Base-by-base conservation (phyloP, 2,329 filamentous ascomycete species). In the Venturia carpophila region DNA sequence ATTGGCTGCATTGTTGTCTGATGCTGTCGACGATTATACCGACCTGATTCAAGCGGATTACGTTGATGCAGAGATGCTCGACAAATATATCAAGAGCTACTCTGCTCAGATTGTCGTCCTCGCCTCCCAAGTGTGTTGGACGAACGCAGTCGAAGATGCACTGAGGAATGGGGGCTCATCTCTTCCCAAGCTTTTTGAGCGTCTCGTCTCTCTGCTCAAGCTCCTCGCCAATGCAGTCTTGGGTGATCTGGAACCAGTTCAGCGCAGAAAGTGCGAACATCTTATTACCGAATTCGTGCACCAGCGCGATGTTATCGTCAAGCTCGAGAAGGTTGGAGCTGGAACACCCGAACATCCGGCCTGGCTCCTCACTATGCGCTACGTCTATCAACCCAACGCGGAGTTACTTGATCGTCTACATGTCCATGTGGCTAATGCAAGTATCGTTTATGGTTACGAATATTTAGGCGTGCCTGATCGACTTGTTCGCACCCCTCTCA, bases 281-380 rank as follows among this genome's bases (percentile, higher is more conserved):
- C 84, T 99, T 69, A 99, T 99, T 73, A 99, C 95, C 0, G 95
- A 99, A 75, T 97, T 94, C 73, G 94, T 99, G 17, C 94, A 99
- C 74, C 95, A 99, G 76, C 89, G 94, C 67, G 94, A 99, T 75
- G 85, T 89, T 21, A 94, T 97, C 68, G 89, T 93, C 72, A 95
- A 91, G 75, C 85, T 99, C 34, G 84, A 92, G 60, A 83, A 88
- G 58, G 81, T 85, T 58, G 88, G 88, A 66, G 94, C 94, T 34
- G 85, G 82, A 63, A 86, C 87, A 10, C 82, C 91, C 19, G 88
- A 84, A 21, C 90, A 99, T 74, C 92, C 96, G 74, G 78, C 95
- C 69, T 99, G 94, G 94, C 85, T 97, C 63, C 80, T 97, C 43
- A 92, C 95, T 75, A 99, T 99, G 94, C 90, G 94, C 69, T 99